Evolutionary conservation across 2,329 filamentous ascomycete genomes (phyloP).

Genomic region (Hansfordia pulvinata): DNA sequence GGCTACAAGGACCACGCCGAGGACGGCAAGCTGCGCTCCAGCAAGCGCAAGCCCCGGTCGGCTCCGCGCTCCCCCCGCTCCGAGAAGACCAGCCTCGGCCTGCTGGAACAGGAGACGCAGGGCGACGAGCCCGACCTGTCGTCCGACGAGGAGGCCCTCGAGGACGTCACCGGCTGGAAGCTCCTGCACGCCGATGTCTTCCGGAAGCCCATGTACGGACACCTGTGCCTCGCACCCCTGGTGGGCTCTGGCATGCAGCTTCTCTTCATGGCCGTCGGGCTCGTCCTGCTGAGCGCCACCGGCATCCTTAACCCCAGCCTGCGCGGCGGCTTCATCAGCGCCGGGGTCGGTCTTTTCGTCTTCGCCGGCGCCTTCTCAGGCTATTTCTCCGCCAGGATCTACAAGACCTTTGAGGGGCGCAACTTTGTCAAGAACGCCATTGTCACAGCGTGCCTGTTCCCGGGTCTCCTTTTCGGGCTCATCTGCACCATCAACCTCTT

Average conservation of each 20-base stretch:
- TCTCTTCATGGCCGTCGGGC: conserved; percentile 64
- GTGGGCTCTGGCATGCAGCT: conserved; percentile 80
- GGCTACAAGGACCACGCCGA: conserved; percentile 55
- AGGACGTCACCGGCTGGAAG: conserved; percentile 82
- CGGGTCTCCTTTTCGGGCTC: conserved; percentile 60
- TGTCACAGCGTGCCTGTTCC: conserved; percentile 65
- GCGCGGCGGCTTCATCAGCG: conserved; percentile 79
- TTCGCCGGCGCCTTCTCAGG: conserved; percentile 76
- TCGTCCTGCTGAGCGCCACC: conserved; percentile 59
- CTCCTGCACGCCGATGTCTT: conserved; percentile 82
- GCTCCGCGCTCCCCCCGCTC: conserved; percentile 26
- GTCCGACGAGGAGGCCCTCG: conserved; percentile 58
- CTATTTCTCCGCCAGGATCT: conserved; percentile 74
- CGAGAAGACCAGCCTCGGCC: conserved; percentile 37
- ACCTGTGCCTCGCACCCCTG: conserved; percentile 64
- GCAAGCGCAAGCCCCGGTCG: conserved; percentile 32
- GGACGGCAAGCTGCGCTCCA: conserved; percentile 47
- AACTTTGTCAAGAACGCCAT: conserved; percentile 66
- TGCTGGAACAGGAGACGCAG: conserved; percentile 47
- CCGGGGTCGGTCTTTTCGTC: conserved; percentile 70
- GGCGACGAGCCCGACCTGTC: conserved; percentile 36
- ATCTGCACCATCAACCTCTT: conserved; percentile 77
- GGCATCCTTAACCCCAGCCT: conserved; percentile 77
- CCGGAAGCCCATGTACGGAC: conserved; percentile 55
- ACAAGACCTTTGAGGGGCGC: conserved; percentile 68